Base-by-base conservation (phyloP, 2,329 filamentous ascomycete species). In the Fusarium sp. region DNA sequence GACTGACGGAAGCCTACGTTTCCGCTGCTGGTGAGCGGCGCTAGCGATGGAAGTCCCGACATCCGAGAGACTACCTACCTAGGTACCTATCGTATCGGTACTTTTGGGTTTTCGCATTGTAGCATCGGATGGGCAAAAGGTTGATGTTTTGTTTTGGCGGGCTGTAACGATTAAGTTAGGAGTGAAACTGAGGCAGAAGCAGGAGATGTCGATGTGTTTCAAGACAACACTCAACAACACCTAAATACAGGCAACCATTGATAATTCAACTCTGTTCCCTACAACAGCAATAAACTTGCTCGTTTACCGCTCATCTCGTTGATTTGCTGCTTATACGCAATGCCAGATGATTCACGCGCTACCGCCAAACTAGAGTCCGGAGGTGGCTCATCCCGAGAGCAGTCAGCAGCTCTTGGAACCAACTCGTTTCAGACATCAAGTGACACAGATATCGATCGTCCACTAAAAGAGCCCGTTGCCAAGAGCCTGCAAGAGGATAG, bases 371-470 rank as follows among this genome's bases (percentile, higher is more conserved):
- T 69, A 72, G 58, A 50, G 66, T 57, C 63, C 73, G 73, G 73
- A 75, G 71, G 50, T 72, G 72, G 62, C 70, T 61, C 64, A 45
- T 73, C 65, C 73, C 73, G 68, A 70, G 71, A 68, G 65, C 47
- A 56, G 56, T 63, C 19, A 19, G 19, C 19, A 19, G 19, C 61
- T 62, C 50, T 34, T 53, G 41, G 55, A 45, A 43, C 64, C 50
- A 68, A 29, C 56, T 60, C 53, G 71, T 72, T 70, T 74, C 71
- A 73, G 68, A 67, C 64, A 55, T 68, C 35, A 49, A 48, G 44
- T 55, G 39, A 55, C 22, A 34, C 55, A 41, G 29, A 59, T 36
- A 44, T 61, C 39, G 12, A 44, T 44, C 34, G 34, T 26, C 44
- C 39, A 31, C 31, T 42, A 26, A 47, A 32, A 8, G 25, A 26